Evolutionary conservation across 2,329 filamentous ascomycete genomes (phyloP).

Genomic region (Teratosphaeriaceae sp.): DNA sequence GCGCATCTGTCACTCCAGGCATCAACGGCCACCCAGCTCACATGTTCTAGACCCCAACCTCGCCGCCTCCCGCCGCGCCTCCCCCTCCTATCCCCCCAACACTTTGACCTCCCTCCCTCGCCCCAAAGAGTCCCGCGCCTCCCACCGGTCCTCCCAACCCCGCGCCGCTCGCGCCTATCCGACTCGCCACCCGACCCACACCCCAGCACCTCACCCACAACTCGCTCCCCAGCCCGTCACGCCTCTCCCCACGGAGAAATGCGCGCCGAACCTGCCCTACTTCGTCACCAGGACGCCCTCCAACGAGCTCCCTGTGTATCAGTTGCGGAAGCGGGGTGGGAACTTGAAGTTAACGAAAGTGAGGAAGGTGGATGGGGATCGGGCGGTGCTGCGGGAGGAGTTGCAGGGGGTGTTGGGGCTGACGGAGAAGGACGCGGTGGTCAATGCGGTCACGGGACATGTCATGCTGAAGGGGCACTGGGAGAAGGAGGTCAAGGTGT

Average conservation of each 20-base stretch:
- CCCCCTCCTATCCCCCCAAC: constrained; percentile 26
- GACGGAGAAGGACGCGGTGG: constrained; percentile 43
- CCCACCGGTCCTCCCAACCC: constrained; percentile 28
- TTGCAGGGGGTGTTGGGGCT: constrained; percentile 49
- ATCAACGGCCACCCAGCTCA: too few relatives aligned
- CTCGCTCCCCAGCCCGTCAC: constrained; percentile 22
- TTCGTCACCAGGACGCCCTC: constrained; percentile 64
- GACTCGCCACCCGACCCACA: constrained; percentile 22
- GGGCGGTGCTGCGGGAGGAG: constrained; percentile 56
- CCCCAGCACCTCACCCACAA: constrained; percentile 11
- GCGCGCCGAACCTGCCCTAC: constrained; percentile 53
- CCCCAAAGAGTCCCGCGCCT: constrained; percentile 30
- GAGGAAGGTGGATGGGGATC: constrained; percentile 72
- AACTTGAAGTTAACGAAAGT: constrained; percentile 68
- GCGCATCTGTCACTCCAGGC: too few relatives aligned
- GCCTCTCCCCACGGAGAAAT: constrained; percentile 22
- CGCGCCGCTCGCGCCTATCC: constrained; percentile 28
- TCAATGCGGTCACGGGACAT: constrained; percentile 62
- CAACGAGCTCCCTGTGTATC: constrained; percentile 71
- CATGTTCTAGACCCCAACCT: constrained; percentile 25
- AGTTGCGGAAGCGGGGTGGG: constrained; percentile 64
- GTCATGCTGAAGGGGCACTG: constrained; percentile 57
- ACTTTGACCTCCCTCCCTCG: constrained; percentile 28
- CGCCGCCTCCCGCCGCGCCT: constrained; percentile 26
- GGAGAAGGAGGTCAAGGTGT: constrained; percentile 28